A percentile compares a stretch with the other conserved stretches of the same genome.
These are phyloP conservation scores for Vanderwaltozyma verrucispora DNA, from an alignment of 805 yeast genomes.

Conservation along the genomic window DNA sequence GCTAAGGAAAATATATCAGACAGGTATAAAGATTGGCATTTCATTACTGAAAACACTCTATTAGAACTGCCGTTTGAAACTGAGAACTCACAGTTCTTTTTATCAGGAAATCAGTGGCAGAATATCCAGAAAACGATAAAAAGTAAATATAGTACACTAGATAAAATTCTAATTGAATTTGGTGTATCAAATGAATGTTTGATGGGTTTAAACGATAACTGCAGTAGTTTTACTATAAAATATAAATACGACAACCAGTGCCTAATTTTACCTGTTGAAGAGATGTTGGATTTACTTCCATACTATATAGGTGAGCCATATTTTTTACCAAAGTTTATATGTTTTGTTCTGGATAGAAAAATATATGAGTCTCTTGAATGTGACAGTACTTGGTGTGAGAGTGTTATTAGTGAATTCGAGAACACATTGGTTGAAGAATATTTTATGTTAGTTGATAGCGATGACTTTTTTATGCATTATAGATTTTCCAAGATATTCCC, in stretches of 20 bases:
- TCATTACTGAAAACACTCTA: conserved; percentile 9
- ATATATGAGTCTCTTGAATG: conserved; percentile 16
- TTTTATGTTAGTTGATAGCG: conserved; percentile 9
- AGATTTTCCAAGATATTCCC: conserved; percentile 17
- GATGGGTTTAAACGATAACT: background rate
- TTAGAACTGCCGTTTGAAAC: background rate
- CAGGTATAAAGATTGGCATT: conserved; percentile 22
- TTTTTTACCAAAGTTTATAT: conserved; percentile 10
- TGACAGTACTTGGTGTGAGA: conserved; percentile 11
- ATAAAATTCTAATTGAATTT: conserved; percentile 9
- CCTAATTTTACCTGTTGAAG: conserved; percentile 13
- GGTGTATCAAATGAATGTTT: conserved; percentile 8
- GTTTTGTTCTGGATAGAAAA: conserved; percentile 21
- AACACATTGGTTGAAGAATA: conserved; percentile 3
- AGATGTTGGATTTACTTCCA: conserved; percentile 8
- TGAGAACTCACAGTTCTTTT: background rate
- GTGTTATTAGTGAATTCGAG: conserved; percentile 2
- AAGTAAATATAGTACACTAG: conserved; percentile 4
- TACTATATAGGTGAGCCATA: conserved; percentile 3
- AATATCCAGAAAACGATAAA: background rate
- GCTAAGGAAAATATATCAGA: conserved; percentile 12
- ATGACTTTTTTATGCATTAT: conserved; percentile 17
- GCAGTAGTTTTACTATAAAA: background rate
- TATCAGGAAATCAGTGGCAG: background rate
- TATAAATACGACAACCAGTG: conserved; percentile 13